Evolutionary conservation across 2,329 filamentous ascomycete genomes (phyloP), one percentile per base, ranked within the genome.

Genomic region (Colletotrichum aenigma): DNA sequence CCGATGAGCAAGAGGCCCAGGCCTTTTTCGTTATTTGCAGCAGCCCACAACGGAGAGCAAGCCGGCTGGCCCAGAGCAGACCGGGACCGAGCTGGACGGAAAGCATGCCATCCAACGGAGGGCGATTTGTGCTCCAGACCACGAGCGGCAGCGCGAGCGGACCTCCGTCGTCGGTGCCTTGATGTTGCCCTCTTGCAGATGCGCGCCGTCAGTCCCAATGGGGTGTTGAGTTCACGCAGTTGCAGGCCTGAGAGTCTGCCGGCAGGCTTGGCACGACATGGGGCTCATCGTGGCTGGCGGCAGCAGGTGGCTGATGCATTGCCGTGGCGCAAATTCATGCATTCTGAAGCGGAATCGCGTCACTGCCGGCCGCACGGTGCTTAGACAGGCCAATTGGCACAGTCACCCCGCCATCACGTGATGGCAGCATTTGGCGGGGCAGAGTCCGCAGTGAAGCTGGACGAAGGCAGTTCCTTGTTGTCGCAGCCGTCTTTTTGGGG

Each of bases 341-440:
- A 52, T 21, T 21, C 15, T 48, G 12, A 52, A 32, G 30, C 36
- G 36, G 30, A n/a, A 52, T 55, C 38, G 64, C 36, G 28, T 28
- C 48, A 58, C 28, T 58, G 32, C 66, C 48, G 32, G 18, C 66
- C 7, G 32, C 21, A 75, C 73, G 26, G 73, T 75, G 73, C 28
- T 26, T 34, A 13, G 34, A 67, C 12, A 21, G 15, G 4, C 8
- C 1, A 2, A 9, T 16, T 64, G 30, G 21, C 70, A 75, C 73
- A 56, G 73, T 75, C 70, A 75, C 70, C 73, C 73, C 73, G 73
- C 73, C 64, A 75, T 75, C 73, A 75, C 73, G 73, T 75, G 73
- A 75, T 48, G 3, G 0, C 7, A 9, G 26, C n/a, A 26, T 56
- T 62, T 75, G 73, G 73, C 70, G 73, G 73, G 73, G 73, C 73